These are phyloP conservation scores for Apophysomyces elegans DNA, from an alignment of 371 early-diverging fungal species.

Conservation along the genomic window DNA sequence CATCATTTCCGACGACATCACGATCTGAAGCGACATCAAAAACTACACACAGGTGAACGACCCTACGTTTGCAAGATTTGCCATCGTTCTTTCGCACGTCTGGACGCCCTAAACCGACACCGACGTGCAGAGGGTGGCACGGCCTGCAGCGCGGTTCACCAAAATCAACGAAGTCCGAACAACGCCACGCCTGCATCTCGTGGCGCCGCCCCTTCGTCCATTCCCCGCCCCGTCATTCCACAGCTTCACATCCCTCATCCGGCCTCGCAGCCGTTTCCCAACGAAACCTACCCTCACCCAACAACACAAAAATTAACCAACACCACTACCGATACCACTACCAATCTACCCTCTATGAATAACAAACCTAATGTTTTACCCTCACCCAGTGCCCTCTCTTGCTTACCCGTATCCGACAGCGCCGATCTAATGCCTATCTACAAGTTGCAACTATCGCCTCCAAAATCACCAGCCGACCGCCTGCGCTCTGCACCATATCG, in stretches of 20 bases:
- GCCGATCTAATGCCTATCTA: slow-evolving; percentile 20
- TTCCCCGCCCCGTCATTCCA: slow-evolving; percentile 25
- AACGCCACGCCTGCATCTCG: slow-evolving; percentile 18
- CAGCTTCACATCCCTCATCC: slow-evolving; percentile 31
- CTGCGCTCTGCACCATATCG: slow-evolving; percentile 8
- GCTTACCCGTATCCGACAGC: slow-evolving; percentile 22
- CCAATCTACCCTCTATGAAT: slow-evolving; percentile 16
- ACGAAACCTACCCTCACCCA: slow-evolving; percentile 19
- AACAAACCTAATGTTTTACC: slow-evolving; percentile 13
- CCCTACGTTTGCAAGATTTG: slow-evolving; percentile 64
- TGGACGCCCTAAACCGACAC: slow-evolving; percentile 76
- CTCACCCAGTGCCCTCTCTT: slow-evolving; percentile 20
- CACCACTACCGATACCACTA: slow-evolving; percentile 20
- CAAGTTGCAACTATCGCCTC: slow-evolving; percentile 11
- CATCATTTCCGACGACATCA: slow-evolving; percentile 61
- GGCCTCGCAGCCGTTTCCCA: slow-evolving; percentile 31
- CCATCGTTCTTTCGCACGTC: slow-evolving; percentile 63
- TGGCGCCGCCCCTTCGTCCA: slow-evolving; percentile 11
- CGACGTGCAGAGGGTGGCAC: slow-evolving; percentile 66
- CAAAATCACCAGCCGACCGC: slow-evolving; percentile 13
- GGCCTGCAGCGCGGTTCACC: slow-evolving; percentile 40
- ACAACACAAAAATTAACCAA: slow-evolving; percentile 6
- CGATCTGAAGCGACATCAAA: slow-evolving; percentile 66
- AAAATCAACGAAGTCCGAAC: slow-evolving; percentile 14
- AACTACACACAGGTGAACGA: slow-evolving; percentile 65